These are phyloP conservation scores for Talaromyces atroroseus DNA, from an alignment of 2,329 filamentous ascomycete genomes.

Conservation along the genomic window DNA sequence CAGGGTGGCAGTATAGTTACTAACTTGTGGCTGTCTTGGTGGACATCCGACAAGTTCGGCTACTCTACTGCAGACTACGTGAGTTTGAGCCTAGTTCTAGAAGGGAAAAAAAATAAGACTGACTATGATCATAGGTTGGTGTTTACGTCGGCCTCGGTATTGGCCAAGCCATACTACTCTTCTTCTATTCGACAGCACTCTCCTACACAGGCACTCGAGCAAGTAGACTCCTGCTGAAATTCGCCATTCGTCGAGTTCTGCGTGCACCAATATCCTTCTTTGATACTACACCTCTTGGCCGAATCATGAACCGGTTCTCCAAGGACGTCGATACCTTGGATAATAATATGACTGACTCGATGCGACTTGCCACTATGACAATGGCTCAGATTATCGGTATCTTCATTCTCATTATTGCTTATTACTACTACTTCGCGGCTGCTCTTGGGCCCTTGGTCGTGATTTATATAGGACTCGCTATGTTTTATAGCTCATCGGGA, in stretches of 20 bases:
- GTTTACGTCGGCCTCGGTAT: conserved; percentile 63
- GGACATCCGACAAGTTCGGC: conserved; percentile 68
- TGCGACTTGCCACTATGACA: conserved; percentile 84
- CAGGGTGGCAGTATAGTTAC: conserved; percentile 76
- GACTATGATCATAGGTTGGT: conserved; percentile 47
- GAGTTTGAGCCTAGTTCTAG: conserved; percentile 33
- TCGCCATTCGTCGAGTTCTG: conserved; percentile 62
- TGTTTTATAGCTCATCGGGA: conserved; percentile 79
- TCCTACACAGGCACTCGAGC: conserved; percentile 70
- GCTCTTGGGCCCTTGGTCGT: conserved; percentile 58
- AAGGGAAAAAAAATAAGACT: neutral
- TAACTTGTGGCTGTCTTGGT: conserved; percentile 82
- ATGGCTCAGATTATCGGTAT: conserved; percentile 70
- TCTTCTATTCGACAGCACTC: conserved; percentile 67
- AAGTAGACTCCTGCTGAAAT: conserved; percentile 64
- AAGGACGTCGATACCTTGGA: conserved; percentile 91
- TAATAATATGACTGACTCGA: conserved; percentile 75
- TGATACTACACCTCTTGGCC: conserved; percentile 82
- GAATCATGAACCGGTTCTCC: conserved; percentile 87
- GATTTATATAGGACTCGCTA: conserved; percentile 70
- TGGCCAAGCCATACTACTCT: conserved; percentile 65
- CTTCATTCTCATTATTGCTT: conserved; percentile 80
- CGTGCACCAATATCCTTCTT: conserved; percentile 64
- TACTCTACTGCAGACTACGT: conserved; percentile 43
- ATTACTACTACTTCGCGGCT: conserved; percentile 74